Evolutionary conservation across 2,329 filamentous ascomycete species (phyloP).

Genomic region (Sporothrix pseudoabietina): DNA sequence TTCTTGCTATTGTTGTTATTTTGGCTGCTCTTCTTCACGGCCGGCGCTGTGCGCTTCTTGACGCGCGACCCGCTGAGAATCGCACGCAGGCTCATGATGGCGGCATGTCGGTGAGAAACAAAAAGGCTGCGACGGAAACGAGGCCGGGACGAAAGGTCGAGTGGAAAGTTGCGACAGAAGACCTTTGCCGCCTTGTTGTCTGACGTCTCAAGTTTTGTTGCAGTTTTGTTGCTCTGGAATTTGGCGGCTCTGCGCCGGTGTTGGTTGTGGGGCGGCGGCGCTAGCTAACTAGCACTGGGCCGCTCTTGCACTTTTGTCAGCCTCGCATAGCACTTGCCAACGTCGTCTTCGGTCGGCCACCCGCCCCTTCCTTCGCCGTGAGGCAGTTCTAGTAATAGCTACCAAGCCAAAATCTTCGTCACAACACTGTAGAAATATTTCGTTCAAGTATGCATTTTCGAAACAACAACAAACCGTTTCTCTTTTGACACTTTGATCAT

Average conservation of each 20-base stretch:
- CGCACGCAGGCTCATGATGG: slow-evolving; percentile 36
- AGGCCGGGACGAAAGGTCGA: not conserved
- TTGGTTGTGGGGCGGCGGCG: slow-evolving; percentile 1
- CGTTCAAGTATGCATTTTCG: too few species aligned
- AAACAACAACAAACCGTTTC: too few species aligned
- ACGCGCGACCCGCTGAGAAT: slow-evolving; percentile 36
- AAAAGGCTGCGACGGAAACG: not conserved
- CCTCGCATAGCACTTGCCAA: slow-evolving; percentile 4
- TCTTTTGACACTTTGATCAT: too few species aligned
- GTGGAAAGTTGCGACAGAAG: not conserved
- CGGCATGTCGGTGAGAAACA: not conserved
- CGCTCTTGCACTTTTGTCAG: slow-evolving; percentile 18
- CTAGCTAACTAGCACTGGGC: not conserved
- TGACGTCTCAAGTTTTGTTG: not conserved
- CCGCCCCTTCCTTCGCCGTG: too few species aligned
- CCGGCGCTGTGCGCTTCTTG: slow-evolving; percentile 31
- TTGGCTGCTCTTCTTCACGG: slow-evolving; percentile 4
- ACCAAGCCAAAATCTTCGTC: too few species aligned
- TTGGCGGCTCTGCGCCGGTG: not conserved
- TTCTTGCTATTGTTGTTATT: slow-evolving; percentile 6
- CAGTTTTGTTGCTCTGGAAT: slow-evolving; percentile 18
- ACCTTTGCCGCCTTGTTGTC: not conserved
- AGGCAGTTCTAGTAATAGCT: too few species aligned
- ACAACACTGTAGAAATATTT: too few species aligned
- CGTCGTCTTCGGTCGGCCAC: too few species aligned